Evolutionary conservation across 1,139 yeast species (phyloP), one percentile per base, ranked within the genome.

Genomic region (Trichomonascaceae sp.): DNA sequence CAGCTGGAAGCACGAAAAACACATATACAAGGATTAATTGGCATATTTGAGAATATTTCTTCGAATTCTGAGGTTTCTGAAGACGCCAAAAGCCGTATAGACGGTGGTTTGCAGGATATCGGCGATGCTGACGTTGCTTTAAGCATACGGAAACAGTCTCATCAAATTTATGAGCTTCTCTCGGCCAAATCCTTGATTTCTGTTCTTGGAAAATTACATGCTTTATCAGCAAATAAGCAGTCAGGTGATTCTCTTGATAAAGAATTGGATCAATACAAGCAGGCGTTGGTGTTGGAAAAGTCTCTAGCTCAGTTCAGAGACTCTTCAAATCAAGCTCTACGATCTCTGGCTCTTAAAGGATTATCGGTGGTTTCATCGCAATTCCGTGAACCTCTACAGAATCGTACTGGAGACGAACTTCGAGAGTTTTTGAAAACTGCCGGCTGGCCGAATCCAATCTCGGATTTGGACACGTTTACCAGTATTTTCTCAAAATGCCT

Each of bases 391-490:
- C 57, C 59, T 13, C 41, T 58, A 10, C 57, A 54, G 44, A 44
- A 53, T 9, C 43, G 43, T 12, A 50, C 44, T 10, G 41, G 45
- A 12, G 51, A 51, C 1, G 50, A 55, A 10, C 50, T 65, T 45
- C 51, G 56, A n/a, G 36, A 45, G 2, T 55, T 52, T 22, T 53
- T 66, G 30, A 48, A 48, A 5, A 53, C 55, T 9, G 43, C 57
- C 7, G 54, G 57, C 9, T 66, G 70, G 70, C 70, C 70, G 17
- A 55, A 53, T 43, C 45, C 51, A 12, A 53, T 50, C 19, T 57
- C 64, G 15, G 45, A 54, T 27, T 30, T 50, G n/a, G 44, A 48
- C 10, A 41, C 43, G 24, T 60, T 62, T 45, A 32, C 44, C 13
- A 46, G 44, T 9, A 9, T 52, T 20, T 57, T 62, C 49, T 30